Percentiles rank a stretch among this genome's conserved stretches.
Conservation (phyloP, 352 stramenopile species). For the Phytopythium mirpurense region DNA sequence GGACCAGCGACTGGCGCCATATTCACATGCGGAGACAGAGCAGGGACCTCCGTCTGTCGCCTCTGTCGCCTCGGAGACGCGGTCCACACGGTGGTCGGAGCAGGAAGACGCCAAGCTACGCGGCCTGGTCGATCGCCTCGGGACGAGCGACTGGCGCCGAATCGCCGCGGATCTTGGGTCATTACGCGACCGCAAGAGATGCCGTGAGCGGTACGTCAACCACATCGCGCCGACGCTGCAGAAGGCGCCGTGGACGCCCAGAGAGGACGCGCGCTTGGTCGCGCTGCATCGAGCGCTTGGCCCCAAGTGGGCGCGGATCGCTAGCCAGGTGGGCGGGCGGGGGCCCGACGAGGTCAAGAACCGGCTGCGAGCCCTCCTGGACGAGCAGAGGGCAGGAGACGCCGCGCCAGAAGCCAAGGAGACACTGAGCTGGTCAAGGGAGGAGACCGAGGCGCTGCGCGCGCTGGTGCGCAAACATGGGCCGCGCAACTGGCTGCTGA, state of each 20-base stretch:
- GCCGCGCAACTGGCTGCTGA: conserved; percentile 63
- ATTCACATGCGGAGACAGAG: conserved; percentile 10
- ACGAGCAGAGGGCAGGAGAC: conserved; percentile 1
- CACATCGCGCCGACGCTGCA: conserved; percentile 41
- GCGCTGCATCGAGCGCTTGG: conserved; percentile 24
- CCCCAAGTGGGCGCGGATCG: conserved; percentile 33
- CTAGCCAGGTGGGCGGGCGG: conserved; percentile 19
- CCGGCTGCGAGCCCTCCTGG: conserved; percentile 20
- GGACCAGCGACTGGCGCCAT: conserved; percentile 1
- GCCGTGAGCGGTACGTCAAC: conserved; percentile 70
- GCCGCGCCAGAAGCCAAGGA: background rate
- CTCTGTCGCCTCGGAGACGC: background rate
- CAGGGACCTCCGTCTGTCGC: background rate
- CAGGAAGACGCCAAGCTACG: conserved; percentile 42
- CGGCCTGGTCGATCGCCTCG: conserved; percentile 31
- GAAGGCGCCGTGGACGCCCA: conserved; percentile 23
- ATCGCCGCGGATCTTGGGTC: conserved; percentile 33
- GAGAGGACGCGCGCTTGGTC: conserved; percentile 41
- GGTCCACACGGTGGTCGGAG: conserved; percentile 34
- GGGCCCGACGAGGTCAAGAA: conserved; percentile 62
- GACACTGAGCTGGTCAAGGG: conserved; percentile 9
- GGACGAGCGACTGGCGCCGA: conserved; percentile 26
- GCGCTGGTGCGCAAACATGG: conserved; percentile 38
- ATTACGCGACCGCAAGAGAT: conserved; percentile 53
- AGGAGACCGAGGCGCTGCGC: conserved; percentile 29